Evolutionary conservation across 164 flowering plant species (phyloP).

Genomic region (Annona squamosa): DNA sequence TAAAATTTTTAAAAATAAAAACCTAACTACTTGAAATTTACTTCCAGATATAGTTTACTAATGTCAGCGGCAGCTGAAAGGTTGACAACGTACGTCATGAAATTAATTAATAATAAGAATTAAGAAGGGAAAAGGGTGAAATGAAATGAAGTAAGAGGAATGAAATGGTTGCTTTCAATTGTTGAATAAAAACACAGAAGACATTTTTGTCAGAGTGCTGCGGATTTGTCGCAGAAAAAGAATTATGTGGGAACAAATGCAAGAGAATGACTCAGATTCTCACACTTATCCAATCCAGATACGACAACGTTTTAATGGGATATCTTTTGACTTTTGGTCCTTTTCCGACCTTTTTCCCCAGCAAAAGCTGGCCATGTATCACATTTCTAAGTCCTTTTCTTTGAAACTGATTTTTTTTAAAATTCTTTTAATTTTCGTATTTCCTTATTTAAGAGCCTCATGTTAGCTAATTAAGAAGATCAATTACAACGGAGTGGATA

Average conservation of each 20-base stretch:
- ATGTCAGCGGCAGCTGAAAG: no score
- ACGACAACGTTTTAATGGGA: background rate
- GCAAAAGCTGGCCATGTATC: background rate
- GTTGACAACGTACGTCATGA: no score
- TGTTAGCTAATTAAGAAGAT: background rate
- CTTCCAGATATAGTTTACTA: no score
- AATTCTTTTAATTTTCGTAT: no score
- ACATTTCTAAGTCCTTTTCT: background rate
- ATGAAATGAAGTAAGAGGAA: no score
- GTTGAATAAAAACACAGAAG: background rate
- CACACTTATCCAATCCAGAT: background rate
- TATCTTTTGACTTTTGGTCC: background rate
- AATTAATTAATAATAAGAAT: no score
- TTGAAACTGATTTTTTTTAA: background rate
- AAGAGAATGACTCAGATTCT: background rate
- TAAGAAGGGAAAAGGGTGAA: background rate
- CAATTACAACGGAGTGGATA: no score
- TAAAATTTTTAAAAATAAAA: no score
- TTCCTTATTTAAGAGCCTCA: no score
- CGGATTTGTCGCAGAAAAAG: background rate
- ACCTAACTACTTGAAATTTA: no score
- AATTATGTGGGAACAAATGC: background rate
- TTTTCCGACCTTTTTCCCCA: background rate
- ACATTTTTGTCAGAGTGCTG: background rate
- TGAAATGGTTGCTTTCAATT: background rate